Base-by-base conservation (phyloP, 768 basidiomycete genomes). In the Tulasnella sp. region DNA sequence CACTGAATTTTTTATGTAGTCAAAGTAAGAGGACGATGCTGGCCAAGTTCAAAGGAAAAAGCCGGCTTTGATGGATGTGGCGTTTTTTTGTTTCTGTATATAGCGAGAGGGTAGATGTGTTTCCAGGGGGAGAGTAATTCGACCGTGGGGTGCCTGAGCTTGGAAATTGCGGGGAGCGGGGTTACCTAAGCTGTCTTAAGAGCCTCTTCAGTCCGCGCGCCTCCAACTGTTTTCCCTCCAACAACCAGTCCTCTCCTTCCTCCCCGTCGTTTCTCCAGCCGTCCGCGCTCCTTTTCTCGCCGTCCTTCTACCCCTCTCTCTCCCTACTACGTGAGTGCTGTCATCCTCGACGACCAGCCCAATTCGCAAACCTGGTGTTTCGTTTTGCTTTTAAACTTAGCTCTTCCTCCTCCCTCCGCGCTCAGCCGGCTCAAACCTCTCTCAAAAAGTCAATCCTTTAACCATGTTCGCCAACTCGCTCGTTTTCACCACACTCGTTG, bases 401-500 rank as follows among this genome's bases (percentile, higher is more conserved):
- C 31, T 41, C 11, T 37, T 34, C 3, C 28, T n/a, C 74, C 11
- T 37, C 54, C 3, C 28, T n/a, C 76, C 76, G 80, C 84, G 80
- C 81, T 84, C 83, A 82, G 82, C 81, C 81, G 81, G 83, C 83
- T 82, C 82, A 79, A 83, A 77, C 84, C 84, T 82, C 83, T 85
- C 83, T 80, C 82, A 82, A 81, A 82, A 77, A 81, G 22, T 22
- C 74, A 82, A 75, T 78, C 84, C 82, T 81, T 83, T 86, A 80
- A 89, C 85, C 86, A 95, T 95, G 94, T 92, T 91, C 90, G 87
- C 90, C 88, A 41, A 37, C 22, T 93, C 94, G 87, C 86, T 95
- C 93, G 76, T 94, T 93, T 89, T 89, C 81, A 85, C 90, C 87
- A 88, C 92, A 84, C 90, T 94, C 91, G 86, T 94, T 88, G 86